Evolutionary conservation across 306 rosid species (phyloP).

Genomic region (Ammopiptanthus mongolicus): DNA sequence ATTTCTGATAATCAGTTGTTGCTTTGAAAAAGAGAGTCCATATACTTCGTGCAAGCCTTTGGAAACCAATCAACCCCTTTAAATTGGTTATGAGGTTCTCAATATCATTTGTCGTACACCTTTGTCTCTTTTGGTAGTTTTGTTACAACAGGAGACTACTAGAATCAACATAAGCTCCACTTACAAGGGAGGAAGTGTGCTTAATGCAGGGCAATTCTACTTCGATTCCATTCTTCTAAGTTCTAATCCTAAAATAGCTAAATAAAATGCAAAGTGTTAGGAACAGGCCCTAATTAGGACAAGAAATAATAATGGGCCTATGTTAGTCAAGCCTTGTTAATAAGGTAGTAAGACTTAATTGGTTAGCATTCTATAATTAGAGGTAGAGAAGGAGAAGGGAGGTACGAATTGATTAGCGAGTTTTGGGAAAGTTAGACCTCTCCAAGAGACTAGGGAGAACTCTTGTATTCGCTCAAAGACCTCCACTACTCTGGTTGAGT

Average conservation of each 20-base stretch:
- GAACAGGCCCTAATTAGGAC: no score
- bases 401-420: no score
- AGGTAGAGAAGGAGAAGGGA: no score
- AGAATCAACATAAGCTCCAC: neutral
- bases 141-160: neutral
- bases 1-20: neutral
- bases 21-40: neutral
- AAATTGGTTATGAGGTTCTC: neutral
- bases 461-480: no score
- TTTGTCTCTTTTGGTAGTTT: neutral
- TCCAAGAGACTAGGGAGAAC: no score
- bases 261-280: neutral
- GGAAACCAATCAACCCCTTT: neutral
- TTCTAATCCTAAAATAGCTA: neutral
- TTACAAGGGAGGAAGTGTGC: neutral
- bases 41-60: neutral
- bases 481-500: no score
- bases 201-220: neutral
- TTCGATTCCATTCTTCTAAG: neutral
- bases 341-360: no score
- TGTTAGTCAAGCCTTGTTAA: no score
- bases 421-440: no score
- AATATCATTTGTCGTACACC: neutral
- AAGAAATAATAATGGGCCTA: no score
- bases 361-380: no score